Percentiles rank a stretch among this genome's conserved stretches.
Evolutionary conservation across 768 basidiomycete genomes (phyloP).

Genomic region (button mushroom (Agaricus bisporus)): DNA sequence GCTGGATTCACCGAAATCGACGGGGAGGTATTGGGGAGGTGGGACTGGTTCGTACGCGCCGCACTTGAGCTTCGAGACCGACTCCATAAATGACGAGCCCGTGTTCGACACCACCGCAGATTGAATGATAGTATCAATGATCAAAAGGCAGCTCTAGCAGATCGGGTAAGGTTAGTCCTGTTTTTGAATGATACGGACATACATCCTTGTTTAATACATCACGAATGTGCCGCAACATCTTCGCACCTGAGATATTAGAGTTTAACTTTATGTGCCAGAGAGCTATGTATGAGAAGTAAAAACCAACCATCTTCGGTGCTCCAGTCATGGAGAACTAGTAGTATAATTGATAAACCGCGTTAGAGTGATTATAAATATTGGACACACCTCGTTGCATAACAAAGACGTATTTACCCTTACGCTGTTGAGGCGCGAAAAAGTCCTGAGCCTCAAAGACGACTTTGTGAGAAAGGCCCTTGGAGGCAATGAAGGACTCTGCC

Average conservation of each 20-base stretch:
- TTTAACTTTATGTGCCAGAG: neutral
- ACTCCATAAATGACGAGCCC: slow-evolving; percentile 16
- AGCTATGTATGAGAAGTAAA: neutral
- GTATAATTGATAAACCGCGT: too few relatives aligned
- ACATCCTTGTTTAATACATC: slow-evolving; percentile 30
- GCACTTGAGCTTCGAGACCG: slow-evolving; percentile 21
- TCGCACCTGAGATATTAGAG: slow-evolving; percentile 18
- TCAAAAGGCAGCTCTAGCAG: slow-evolving; percentile 26
- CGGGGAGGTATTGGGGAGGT: slow-evolving; percentile 29
- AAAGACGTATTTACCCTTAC: slow-evolving; percentile 32
- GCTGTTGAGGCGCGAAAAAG: slow-evolving; percentile 34
- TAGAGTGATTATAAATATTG: neutral
- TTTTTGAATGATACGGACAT: slow-evolving; percentile 1
- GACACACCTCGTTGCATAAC: slow-evolving; percentile 31
- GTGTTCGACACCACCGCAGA: slow-evolving; percentile 24
- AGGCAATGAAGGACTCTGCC: slow-evolving; percentile 27
- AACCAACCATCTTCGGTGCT: slow-evolving; percentile 25
- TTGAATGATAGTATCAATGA: slow-evolving; percentile 31
- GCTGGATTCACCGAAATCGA: slow-evolving; percentile 32
- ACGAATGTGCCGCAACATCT: slow-evolving; percentile 28
- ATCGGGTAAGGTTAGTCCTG: neutral
- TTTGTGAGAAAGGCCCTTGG: slow-evolving; percentile 24
- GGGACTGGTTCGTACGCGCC: slow-evolving; percentile 26
- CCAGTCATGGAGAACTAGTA: slow-evolving; percentile 33
- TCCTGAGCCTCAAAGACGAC: slow-evolving; percentile 32